Evolutionary conservation across 306 rosid genomes (phyloP).

Genomic region (Citrullus mucosospermus): DNA sequence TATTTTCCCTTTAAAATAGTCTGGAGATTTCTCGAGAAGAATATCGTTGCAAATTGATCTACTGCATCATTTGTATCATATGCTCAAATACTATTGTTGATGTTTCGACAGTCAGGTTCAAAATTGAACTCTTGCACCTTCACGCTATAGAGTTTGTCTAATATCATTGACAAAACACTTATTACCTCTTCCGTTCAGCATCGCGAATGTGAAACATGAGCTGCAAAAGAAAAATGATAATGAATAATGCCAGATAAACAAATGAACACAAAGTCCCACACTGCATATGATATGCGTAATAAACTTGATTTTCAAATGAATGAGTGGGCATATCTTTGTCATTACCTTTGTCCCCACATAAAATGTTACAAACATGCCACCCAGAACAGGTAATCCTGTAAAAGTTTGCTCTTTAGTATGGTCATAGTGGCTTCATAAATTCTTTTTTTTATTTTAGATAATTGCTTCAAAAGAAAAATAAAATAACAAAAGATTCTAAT

Average conservation of each 20-base stretch:
- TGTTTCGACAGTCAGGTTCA: neutral
- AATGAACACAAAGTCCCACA: neutral
- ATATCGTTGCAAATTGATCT: neutral
- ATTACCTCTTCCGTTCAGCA: slow-evolving; percentile 27
- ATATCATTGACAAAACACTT: neutral
- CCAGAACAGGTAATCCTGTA: slow-evolving; percentile 69
- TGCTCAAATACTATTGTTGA: neutral
- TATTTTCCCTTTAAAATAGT: too few species aligned
- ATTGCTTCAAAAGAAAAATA: neutral
- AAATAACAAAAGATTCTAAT: neutral
- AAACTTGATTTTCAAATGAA: neutral
- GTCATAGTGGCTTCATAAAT: neutral
- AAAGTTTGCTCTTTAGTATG: slow-evolving; percentile 12
- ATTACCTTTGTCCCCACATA: slow-evolving; percentile 80
- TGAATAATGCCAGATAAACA: neutral
- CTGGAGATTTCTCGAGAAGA: neutral
- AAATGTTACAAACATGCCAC: slow-evolving; percentile 70
- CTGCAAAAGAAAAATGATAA: slow-evolving; percentile 24
- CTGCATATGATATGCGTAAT: neutral
- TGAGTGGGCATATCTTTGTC: neutral
- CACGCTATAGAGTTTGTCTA: neutral
- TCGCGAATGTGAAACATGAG: slow-evolving; percentile 77
- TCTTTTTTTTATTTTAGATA: neutral
- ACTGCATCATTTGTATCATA: neutral
- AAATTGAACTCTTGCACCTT: neutral